Evolutionary conservation across 2,329 filamentous ascomycete species (phyloP).

Genomic region (Exophiala sp.): DNA sequence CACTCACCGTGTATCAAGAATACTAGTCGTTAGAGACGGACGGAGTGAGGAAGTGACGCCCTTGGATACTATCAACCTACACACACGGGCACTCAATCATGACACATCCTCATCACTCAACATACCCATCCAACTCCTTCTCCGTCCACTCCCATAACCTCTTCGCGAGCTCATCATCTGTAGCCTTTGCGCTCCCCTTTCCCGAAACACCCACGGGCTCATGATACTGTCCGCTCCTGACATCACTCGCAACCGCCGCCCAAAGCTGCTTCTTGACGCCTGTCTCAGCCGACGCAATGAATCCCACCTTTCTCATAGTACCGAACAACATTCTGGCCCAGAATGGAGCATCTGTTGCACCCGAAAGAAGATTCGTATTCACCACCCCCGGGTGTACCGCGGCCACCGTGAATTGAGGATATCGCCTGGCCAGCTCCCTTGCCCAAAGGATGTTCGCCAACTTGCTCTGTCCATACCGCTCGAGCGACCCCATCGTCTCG

Average conservation of each 20-base stretch:
- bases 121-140: constrained; percentile 23
- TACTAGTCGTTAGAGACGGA: no score
- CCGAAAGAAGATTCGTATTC: constrained; percentile 41
- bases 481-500: constrained; percentile 2
- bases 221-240: constrained; percentile 42
- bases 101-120: neutral
- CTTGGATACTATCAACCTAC: neutral
- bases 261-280: constrained; percentile 44
- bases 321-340: constrained; percentile 1
- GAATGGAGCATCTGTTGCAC: constrained; percentile 4
- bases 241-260: constrained; percentile 34
- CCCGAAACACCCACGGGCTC: constrained; percentile 37
- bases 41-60: no score
- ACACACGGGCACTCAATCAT: neutral
- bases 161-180: constrained; percentile 34
- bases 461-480: constrained; percentile 50
- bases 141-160: constrained; percentile 47
- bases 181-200: constrained; percentile 32
- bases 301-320: neutral
- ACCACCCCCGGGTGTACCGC: constrained; percentile 51
- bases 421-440: constrained; percentile 39
- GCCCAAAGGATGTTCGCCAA: constrained; percentile 51
- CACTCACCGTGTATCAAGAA: no score
- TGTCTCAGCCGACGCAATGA: constrained; percentile 31
- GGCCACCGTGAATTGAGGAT: constrained; percentile 45